These are phyloP conservation scores for Clonostachys byssicola DNA, from an alignment of 2,329 filamentous ascomycete genomes.

Conservation along the genomic window DNA sequence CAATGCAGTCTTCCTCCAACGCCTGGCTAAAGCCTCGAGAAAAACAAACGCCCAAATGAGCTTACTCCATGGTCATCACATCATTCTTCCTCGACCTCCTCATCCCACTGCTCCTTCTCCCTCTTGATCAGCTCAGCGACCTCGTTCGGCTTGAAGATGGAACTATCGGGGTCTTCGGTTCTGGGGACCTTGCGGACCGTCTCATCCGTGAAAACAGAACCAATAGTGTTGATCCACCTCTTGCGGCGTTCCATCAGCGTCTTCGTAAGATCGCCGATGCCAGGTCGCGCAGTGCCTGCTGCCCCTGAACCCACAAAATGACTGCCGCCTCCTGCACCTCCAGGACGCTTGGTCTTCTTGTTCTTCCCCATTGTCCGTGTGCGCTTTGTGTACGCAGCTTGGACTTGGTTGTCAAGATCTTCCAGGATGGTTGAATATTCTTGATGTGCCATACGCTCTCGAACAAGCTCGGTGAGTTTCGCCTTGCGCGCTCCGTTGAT, in stretches of 20 bases:
- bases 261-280: slow-evolving; percentile 86
- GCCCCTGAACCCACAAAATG: slow-evolving; percentile 56
- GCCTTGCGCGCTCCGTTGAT: slow-evolving; percentile 89
- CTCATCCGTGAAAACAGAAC: slow-evolving; percentile 84
- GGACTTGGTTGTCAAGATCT: slow-evolving; percentile 91
- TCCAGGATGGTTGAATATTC: slow-evolving; percentile 97
- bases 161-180: slow-evolving; percentile 55
- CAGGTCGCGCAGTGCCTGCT: slow-evolving; percentile 63
- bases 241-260: slow-evolving; percentile 87
- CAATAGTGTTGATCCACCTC: slow-evolving; percentile 88
- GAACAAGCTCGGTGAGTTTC: slow-evolving; percentile 79
- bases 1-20: no score
- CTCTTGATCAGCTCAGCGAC: slow-evolving; percentile 72
- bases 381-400: slow-evolving; percentile 91
- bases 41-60: not conserved
- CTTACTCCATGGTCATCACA: slow-evolving; percentile 3
- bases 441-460: slow-evolving; percentile 91
- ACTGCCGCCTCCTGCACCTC: slow-evolving; percentile 69
- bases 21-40: not conserved
- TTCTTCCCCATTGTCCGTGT: slow-evolving; percentile 92
- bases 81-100: slow-evolving; percentile 67
- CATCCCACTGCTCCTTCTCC: slow-evolving; percentile 79
- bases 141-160: slow-evolving; percentile 68
- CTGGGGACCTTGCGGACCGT: slow-evolving; percentile 70
- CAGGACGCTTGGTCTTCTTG: slow-evolving; percentile 81